Percentiles rank a stretch among this genome's conserved stretches.
phyloP scores from a whole-genome alignment of 1,284 basidiomycete genomes.

The Ceratobasidium sp. region DNA sequence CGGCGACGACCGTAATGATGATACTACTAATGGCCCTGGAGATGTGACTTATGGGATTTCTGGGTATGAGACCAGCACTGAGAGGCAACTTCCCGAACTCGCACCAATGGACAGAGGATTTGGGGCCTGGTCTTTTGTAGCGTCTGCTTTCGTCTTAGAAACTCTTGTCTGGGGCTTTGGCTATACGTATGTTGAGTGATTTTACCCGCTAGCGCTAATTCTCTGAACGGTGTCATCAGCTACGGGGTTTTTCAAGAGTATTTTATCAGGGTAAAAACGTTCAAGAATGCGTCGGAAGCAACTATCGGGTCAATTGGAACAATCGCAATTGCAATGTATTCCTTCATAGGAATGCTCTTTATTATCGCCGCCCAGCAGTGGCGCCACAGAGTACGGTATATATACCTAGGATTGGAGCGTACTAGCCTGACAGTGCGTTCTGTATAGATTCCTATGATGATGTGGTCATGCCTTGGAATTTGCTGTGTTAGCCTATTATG shows the following conservation, averaged over 20 bases:
- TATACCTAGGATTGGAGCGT: neutral
- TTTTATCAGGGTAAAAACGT: constrained; percentile 51
- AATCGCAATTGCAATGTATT: constrained; percentile 46
- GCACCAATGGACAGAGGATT: constrained; percentile 42
- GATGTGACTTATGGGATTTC: neutral
- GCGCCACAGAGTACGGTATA: constrained; percentile 18
- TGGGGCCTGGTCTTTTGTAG: constrained; percentile 44
- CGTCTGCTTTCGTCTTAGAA: constrained; percentile 41
- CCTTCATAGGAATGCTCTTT: constrained; percentile 42
- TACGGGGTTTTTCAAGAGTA: constrained; percentile 56
- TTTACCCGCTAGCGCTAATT: neutral
- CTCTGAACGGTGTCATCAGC: constrained; percentile 29
- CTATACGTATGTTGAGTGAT: constrained; percentile 31
- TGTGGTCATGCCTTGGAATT: constrained; percentile 47
- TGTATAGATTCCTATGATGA: constrained; percentile 30
- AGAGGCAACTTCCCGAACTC: neutral
- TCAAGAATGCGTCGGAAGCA: constrained; percentile 42
- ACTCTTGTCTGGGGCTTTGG: constrained; percentile 46
- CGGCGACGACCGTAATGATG: no score
- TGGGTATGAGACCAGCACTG: neutral
- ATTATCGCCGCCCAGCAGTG: constrained; percentile 41
- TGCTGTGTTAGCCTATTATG: constrained; percentile 46
- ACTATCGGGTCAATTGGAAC: constrained; percentile 49
- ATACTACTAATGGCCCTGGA: neutral
- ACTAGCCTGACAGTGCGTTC: no score